Conservation (phyloP, 2,329 filamentous ascomycete species). For the Diaporthe sp. region DNA sequence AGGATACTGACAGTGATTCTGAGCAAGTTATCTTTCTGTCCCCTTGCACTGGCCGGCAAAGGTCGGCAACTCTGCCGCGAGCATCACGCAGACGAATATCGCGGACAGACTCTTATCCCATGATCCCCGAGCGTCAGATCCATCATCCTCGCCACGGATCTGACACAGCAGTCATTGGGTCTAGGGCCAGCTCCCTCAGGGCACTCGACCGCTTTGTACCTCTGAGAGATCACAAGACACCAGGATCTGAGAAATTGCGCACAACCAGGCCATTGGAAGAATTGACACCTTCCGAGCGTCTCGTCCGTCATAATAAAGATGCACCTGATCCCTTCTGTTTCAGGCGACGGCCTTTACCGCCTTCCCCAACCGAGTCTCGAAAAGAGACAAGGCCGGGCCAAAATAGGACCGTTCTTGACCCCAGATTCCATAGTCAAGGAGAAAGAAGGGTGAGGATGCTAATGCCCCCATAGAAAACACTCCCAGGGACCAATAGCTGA, state of each 20-base stretch:
- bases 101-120: slow-evolving; percentile 36
- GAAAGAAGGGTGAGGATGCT: slow-evolving; percentile 37
- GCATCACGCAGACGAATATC: slow-evolving; percentile 31
- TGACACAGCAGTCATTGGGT: slow-evolving; percentile 33
- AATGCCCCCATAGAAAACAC: background rate
- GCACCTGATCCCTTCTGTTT: slow-evolving; percentile 60
- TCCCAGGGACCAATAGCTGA: slow-evolving; percentile 42
- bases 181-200: slow-evolving; percentile 43
- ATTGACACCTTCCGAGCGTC: slow-evolving; percentile 59
- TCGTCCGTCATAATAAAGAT: slow-evolving; percentile 58
- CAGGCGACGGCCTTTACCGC: slow-evolving; percentile 47
- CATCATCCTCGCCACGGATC: slow-evolving; percentile 35
- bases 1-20: background rate
- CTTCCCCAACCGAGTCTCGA: slow-evolving; percentile 39
- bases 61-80: slow-evolving; percentile 34
- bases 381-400: slow-evolving; percentile 35
- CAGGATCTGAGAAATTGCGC: slow-evolving; percentile 60
- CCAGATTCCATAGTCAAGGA: slow-evolving; percentile 12
- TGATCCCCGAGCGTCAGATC: background rate
- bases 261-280: slow-evolving; percentile 59
- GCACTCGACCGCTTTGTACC: slow-evolving; percentile 67
- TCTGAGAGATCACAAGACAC: slow-evolving; percentile 52
- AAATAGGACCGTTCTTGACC: slow-evolving; percentile 37
- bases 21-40: background rate
- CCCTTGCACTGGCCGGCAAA: background rate